Evolutionary conservation across 2,329 filamentous ascomycete genomes (phyloP), one percentile per base, ranked within the genome.

Genomic region (Ascochyta viciae-villosae): DNA sequence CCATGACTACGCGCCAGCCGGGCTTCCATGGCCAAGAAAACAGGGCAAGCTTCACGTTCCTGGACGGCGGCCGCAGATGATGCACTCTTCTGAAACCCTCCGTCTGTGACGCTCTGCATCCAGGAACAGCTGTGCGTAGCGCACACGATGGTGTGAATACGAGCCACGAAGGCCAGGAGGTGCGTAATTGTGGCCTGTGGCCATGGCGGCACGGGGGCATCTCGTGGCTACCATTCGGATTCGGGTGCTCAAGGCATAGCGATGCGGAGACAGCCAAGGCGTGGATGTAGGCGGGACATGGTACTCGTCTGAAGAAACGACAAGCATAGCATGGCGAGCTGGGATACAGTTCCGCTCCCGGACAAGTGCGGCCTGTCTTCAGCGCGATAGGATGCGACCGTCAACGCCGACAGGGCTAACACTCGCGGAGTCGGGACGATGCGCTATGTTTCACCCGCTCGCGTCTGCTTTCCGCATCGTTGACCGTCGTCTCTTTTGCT

Each of bases 371-470:
- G 51, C 51, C 19, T 54, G 52, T 55, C 23, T 53, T 52, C 55
- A 60, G 39, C 31, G 52, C 54, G 38, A 51, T 53, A 57, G 55
- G 48, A 42, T 41, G 57, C 35, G 57, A 56, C 45, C 58, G 46
- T 41, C 48, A 47, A 55, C 57, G 45, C 48, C 44, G 40, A 52
- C 26, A 59, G 61, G 64, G 52, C 60, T 61, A 64, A 58, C 35
- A 57, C 34, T 58, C 69, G 70, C 69, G 68, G 68, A 71, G 61
- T 58, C 70, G 70, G 70, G 66, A 72, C 60, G 66, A 58, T 54
- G 67, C 69, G 68, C 70, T 66, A 70, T 68, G 69, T 72, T 73
- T 73, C 70, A 72, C 61, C 61, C 62, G 56, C 59, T 65, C 61
- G 61, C 63, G 45, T 59, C 49, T 64, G 47, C 54, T 60, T 50